phyloP scores from a whole-genome alignment of 2,329 filamentous ascomycete genomes.

The Orbilia blumenaviensis region DNA sequence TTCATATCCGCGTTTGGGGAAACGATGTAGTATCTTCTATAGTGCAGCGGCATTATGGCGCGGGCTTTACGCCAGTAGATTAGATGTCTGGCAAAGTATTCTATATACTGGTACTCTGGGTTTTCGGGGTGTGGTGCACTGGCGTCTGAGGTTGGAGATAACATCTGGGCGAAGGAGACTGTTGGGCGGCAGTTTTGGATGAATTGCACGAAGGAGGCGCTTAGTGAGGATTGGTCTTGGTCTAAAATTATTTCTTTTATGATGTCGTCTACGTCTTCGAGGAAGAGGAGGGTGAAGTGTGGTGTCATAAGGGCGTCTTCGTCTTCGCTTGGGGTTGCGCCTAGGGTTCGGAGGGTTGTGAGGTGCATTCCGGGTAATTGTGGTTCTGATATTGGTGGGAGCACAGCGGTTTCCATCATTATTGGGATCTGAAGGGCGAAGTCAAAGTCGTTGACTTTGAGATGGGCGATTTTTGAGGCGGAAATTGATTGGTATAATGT shows the following conservation, averaged over 20 bases:
- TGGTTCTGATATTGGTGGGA: conserved; percentile 57
- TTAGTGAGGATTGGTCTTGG: conserved; percentile 73
- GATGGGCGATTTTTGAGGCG: conserved; percentile 82
- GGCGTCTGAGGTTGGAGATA: conserved; percentile 61
- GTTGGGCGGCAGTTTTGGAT: conserved; percentile 77
- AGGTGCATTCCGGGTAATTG: conserved; percentile 61
- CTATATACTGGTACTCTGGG: conserved; percentile 79
- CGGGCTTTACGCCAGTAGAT: conserved; percentile 96
- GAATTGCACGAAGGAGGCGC: conserved; percentile 81
- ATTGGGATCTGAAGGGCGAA: conserved; percentile 72
- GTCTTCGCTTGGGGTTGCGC: conserved; percentile 74
- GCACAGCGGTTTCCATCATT: conserved; percentile 61
- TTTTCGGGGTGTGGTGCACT: conserved; percentile 73
- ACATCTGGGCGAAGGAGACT: conserved; percentile 66
- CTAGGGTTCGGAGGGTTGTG: conserved; percentile 82
- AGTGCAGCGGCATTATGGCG: conserved; percentile 87
- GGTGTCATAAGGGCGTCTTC: conserved; percentile 75
- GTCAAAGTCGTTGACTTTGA: conserved; percentile 74
- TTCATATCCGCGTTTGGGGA: conserved; percentile 84
- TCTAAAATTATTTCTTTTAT: conserved; percentile 69
- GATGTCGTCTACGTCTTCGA: conserved; percentile 80
- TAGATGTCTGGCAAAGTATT: conserved; percentile 88
- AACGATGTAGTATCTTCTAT: conserved; percentile 87
- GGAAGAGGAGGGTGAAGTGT: conserved; percentile 84
- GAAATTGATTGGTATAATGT: conserved; percentile 84